Evolutionary conservation across 257 asterid genomes (phyloP).

Genomic region (Avicennia marina): DNA sequence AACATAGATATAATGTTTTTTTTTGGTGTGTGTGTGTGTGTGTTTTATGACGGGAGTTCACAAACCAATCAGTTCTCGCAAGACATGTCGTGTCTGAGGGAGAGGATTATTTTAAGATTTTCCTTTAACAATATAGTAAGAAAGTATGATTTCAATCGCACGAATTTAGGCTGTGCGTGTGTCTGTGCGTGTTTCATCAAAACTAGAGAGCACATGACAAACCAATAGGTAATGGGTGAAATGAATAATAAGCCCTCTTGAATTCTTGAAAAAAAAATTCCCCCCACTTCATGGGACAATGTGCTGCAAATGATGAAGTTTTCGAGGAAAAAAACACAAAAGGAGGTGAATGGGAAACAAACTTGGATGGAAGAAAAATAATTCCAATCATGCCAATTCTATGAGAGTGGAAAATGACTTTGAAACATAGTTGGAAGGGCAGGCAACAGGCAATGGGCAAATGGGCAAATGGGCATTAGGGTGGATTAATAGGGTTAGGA

Average conservation of each 20-base stretch:
- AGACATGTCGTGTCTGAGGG: too few relatives aligned
- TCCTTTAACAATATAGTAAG: too few relatives aligned
- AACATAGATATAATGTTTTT: too few relatives aligned
- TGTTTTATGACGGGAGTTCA: too few relatives aligned
- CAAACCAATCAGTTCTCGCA: too few relatives aligned
- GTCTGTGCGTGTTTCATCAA: too few relatives aligned
- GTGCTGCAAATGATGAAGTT: slow-evolving; percentile 7
- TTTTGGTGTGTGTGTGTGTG: too few relatives aligned
- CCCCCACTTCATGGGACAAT: slow-evolving; percentile 8
- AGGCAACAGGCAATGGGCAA: background rate
- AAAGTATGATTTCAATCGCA: too few relatives aligned
- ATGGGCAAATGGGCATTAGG: background rate
- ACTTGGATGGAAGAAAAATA: slow-evolving; percentile 5
- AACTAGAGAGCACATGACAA: too few relatives aligned
- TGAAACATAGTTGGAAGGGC: background rate
- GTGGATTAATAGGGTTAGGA: background rate
- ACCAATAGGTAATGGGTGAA: background rate
- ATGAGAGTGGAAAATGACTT: slow-evolving; percentile 1
- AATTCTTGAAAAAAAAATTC: background rate
- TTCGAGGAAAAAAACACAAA: background rate
- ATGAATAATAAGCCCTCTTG: background rate
- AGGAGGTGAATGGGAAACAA: slow-evolving; percentile 13
- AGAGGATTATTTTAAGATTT: too few relatives aligned
- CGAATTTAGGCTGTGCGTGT: too few relatives aligned
- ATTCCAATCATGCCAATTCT: too few relatives aligned